phyloP scores from a whole-genome alignment of 2,329 filamentous ascomycete genomes.

The Phialocephala subalpina region DNA sequence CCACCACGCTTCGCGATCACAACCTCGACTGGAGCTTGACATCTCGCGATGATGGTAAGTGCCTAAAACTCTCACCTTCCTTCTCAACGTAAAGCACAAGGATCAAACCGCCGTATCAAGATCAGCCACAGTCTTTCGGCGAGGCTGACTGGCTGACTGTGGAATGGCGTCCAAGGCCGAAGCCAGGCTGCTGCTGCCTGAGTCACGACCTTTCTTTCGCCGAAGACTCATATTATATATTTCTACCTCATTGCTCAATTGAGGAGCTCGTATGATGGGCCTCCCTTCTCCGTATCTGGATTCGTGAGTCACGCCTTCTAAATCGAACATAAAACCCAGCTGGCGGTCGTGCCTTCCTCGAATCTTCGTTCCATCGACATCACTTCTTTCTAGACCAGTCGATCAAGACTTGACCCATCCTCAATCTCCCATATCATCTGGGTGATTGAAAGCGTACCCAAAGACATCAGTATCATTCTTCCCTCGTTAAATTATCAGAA shows the following conservation, averaged over 20 bases:
- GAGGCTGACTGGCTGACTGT: background rate
- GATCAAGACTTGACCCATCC: background rate
- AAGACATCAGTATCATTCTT: no score
- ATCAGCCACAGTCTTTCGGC: background rate
- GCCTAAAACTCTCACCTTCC: background rate
- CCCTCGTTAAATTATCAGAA: no score
- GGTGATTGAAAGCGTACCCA: background rate
- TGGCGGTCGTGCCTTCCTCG: background rate
- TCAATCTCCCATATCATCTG: background rate
- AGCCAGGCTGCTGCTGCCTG: background rate
- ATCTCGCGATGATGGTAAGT: no score
- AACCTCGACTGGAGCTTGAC: background rate
- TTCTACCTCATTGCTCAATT: background rate
- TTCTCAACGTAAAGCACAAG: background rate
- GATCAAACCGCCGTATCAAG: background rate
- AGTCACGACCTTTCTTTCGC: background rate
- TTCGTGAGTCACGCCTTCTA: constrained; percentile 9
- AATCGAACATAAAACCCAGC: constrained; percentile 1
- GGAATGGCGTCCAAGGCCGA: background rate
- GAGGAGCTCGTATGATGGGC: background rate
- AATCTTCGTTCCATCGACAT: background rate
- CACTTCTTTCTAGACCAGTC: background rate
- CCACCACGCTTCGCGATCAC: background rate
- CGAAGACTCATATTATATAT: constrained; percentile 6
- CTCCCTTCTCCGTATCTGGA: background rate